Percentiles rank a stretch among this genome's conserved stretches.
These are phyloP conservation scores for Gremmenia infestans DNA, from an alignment of 2,329 filamentous ascomycete genomes.

Conservation along the genomic window DNA sequence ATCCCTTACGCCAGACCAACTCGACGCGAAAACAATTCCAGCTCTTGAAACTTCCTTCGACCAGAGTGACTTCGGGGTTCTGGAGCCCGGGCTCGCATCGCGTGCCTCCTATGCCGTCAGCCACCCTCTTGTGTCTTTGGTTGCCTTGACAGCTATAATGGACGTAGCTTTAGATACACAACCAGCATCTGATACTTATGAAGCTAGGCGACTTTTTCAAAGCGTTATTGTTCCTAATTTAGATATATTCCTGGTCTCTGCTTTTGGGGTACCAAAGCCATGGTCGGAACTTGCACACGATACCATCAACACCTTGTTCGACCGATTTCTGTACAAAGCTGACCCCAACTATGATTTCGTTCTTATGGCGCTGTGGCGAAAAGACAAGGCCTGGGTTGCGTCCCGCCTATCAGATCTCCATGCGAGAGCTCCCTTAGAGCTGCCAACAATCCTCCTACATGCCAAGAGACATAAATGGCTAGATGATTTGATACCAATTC, in stretches of 20 bases:
- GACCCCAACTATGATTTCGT: constrained; percentile 81
- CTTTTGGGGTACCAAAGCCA: constrained; percentile 70
- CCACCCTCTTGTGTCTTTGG: constrained; percentile 83
- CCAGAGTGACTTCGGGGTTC: constrained; percentile 55
- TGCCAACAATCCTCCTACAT: constrained; percentile 71
- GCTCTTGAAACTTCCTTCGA: constrained; percentile 75
- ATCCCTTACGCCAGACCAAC: constrained; percentile 65
- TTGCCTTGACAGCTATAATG: constrained; percentile 69
- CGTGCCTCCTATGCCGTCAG: constrained; percentile 65
- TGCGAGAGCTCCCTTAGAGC: constrained; percentile 60
- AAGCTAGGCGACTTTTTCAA: constrained; percentile 62
- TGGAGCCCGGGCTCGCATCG: constrained; percentile 53
- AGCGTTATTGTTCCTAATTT: constrained; percentile 67
- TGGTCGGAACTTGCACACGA: constrained; percentile 73
- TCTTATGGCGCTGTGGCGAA: constrained; percentile 84
- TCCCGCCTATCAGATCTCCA: constrained; percentile 74
- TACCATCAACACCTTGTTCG: constrained; percentile 71
- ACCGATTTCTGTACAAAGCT: constrained; percentile 75
- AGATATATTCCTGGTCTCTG: constrained; percentile 73
- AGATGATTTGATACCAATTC: constrained; percentile 59
- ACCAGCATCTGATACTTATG: constrained; percentile 55
- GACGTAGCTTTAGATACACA: constrained; percentile 58
- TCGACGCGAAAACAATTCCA: constrained; percentile 82
- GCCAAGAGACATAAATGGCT: constrained; percentile 80
- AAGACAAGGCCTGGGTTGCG: constrained; percentile 83